A percentile compares a stretch with the other conserved stretches of the same genome.
Conservation (phyloP, 352 stramenopile species). For the Phytophthora tubulina region DNA sequence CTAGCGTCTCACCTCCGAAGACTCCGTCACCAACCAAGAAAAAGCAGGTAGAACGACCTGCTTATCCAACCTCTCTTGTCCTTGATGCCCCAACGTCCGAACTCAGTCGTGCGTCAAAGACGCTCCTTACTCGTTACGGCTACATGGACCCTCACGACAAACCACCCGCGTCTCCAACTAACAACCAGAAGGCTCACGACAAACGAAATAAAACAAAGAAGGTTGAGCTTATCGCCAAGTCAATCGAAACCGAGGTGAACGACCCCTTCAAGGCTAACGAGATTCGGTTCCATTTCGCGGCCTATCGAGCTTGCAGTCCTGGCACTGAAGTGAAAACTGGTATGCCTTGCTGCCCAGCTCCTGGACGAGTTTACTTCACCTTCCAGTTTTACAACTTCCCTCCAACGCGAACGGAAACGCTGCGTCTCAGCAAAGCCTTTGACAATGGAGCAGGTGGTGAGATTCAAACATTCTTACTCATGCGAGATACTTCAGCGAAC, state of each 20-base stretch:
- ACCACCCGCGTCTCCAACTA: slow-evolving; percentile 23
- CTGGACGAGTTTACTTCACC: slow-evolving; percentile 85
- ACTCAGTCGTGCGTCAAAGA: slow-evolving; percentile 86
- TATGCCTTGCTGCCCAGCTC: slow-evolving; percentile 16
- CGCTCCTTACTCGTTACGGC: slow-evolving; percentile 84
- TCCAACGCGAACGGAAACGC: slow-evolving; percentile 88
- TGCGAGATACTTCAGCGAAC: slow-evolving; percentile 67
- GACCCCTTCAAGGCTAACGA: slow-evolving; percentile 87
- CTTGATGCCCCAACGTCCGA: slow-evolving; percentile 49
- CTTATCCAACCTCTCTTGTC: slow-evolving; percentile 10
- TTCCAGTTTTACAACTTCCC: slow-evolving; percentile 94
- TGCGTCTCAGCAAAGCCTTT: slow-evolving; percentile 71
- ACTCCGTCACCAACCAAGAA: slow-evolving; percentile 48
- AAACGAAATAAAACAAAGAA: slow-evolving; percentile 17
- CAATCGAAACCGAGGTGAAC: slow-evolving; percentile 73
- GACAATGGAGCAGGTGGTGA: slow-evolving; percentile 39
- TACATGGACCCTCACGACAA: slow-evolving; percentile 76
- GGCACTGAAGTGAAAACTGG: slow-evolving; percentile 7
- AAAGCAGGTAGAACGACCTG: slow-evolving; percentile 8
- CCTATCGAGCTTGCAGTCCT: slow-evolving; percentile 56
- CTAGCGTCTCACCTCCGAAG: slow-evolving; percentile 22
- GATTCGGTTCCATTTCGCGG: slow-evolving; percentile 92
- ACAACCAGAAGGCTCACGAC: slow-evolving; percentile 30
- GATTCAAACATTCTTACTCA: slow-evolving; percentile 65
- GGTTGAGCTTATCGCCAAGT: slow-evolving; percentile 39